Percentiles rank a stretch among this genome's conserved stretches.
These are phyloP conservation scores for Cavenderia fasciculata DNA, from an alignment of 78 protist genomes.

Conservation along the genomic window DNA sequence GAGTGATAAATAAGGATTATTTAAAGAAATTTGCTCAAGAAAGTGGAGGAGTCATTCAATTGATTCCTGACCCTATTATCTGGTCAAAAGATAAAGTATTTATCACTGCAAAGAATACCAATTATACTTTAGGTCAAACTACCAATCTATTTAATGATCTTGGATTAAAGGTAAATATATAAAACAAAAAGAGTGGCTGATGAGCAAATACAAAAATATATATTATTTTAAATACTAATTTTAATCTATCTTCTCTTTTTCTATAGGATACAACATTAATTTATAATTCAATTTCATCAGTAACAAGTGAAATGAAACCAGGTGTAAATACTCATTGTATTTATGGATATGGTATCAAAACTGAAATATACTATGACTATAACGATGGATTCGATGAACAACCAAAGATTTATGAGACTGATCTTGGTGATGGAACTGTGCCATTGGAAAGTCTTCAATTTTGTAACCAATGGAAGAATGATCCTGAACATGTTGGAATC, in stretches of 20 bases:
- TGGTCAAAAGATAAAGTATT: neutral
- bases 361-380: conserved; percentile 9
- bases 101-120: neutral
- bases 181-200: too few relatives aligned
- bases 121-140: neutral
- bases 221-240: neutral
- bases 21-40: neutral
- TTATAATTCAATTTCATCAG: neutral
- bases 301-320: conserved; percentile 20
- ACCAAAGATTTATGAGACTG: neutral
- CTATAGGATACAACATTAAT: neutral
- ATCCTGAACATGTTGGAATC: neutral
- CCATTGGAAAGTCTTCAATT: neutral
- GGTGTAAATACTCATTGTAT: conserved; percentile 4
- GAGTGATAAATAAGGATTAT: neutral
- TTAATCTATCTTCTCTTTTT: neutral
- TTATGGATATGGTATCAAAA: conserved; percentile 4
- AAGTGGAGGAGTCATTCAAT: conserved; percentile 24
- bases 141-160: neutral
- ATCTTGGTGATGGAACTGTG: conserved; percentile 37
- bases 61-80: neutral
- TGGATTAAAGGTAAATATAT: conserved; percentile 17
- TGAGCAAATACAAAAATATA: too few relatives aligned
- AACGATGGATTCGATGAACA: neutral
- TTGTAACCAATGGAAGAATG: neutral